These are phyloP conservation scores for Skeletonema costatum DNA, from an alignment of 108 stramenopile genomes.

Conservation along the genomic window DNA sequence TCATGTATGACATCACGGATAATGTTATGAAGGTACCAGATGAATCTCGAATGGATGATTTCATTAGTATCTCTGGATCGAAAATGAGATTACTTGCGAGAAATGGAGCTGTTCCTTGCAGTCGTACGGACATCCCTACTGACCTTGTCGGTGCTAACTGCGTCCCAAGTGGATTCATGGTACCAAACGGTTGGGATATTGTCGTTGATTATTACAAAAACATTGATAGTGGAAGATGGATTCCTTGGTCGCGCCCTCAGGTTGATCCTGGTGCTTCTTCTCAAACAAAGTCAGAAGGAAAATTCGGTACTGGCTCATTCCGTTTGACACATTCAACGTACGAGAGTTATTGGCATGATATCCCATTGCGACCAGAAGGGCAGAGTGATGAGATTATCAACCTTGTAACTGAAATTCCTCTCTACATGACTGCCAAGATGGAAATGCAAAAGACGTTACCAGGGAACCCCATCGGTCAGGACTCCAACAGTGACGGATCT, in stretches of 20 bases:
- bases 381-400: constrained; percentile 67
- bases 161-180: constrained; percentile 98
- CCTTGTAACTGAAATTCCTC: constrained; percentile 94
- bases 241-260: constrained; percentile 90
- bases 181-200: constrained; percentile 97
- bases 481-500: constrained; percentile 92
- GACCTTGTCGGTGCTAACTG: constrained; percentile 96
- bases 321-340: constrained; percentile 53
- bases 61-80: constrained; percentile 95
- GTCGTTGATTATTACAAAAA: constrained; percentile 98
- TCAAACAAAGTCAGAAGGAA: constrained; percentile 57
- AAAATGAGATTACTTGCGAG: constrained; percentile 96
- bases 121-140: constrained; percentile 88
- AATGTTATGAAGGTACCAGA: constrained; percentile 97
- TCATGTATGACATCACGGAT: constrained; percentile 96
- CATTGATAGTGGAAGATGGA: constrained; percentile 89
- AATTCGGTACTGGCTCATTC: constrained; percentile 81
- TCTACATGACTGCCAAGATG: constrained; percentile 96
- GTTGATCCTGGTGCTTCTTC: constrained; percentile 56
- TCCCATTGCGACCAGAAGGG: constrained; percentile 69
- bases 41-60: constrained; percentile 86
- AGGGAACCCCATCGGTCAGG: constrained; percentile 84
- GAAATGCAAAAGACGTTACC: constrained; percentile 85
- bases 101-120: constrained; percentile 95
- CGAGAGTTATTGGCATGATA: constrained; percentile 93